phyloP scores from a whole-genome alignment of 345 rosid species.

The Salix koriyanagi region DNA sequence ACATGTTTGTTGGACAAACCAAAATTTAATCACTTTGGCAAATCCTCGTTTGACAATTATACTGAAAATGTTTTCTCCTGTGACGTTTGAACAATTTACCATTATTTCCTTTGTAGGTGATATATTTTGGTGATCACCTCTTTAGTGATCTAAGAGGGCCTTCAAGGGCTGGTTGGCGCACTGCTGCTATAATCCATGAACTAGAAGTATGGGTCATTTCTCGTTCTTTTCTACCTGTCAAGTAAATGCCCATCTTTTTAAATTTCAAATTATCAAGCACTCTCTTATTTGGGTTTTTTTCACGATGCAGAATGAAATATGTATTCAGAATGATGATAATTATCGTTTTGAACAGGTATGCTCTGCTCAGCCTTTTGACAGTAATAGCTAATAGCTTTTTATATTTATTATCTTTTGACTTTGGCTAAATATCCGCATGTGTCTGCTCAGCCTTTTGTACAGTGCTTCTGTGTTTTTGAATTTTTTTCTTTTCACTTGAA shows the following conservation, averaged over 20 bases:
- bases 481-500: not conserved
- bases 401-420: not conserved
- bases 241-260: not conserved
- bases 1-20: too few species aligned
- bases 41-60: not conserved
- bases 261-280: not conserved
- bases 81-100: not conserved
- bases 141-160: slow-evolving; percentile 97
- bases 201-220: slow-evolving; percentile 56
- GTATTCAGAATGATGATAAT: slow-evolving; percentile 60
- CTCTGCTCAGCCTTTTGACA: not conserved
- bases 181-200: slow-evolving; percentile 94
- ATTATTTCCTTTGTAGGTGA: slow-evolving; percentile 42
- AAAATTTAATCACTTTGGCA: not conserved
- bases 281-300: not conserved
- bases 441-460: not conserved
- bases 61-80: not conserved
- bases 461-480: not conserved
- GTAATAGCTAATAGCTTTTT: not conserved
- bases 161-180: slow-evolving; percentile 97
- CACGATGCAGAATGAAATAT: slow-evolving; percentile 73
- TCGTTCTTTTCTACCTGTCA: slow-evolving; percentile 7
- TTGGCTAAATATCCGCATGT: not conserved
- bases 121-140: slow-evolving; percentile 96
- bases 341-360: slow-evolving; percentile 92